Base-by-base conservation (phyloP, 306 rosid genomes). In the Gastrolobium villosum region DNA sequence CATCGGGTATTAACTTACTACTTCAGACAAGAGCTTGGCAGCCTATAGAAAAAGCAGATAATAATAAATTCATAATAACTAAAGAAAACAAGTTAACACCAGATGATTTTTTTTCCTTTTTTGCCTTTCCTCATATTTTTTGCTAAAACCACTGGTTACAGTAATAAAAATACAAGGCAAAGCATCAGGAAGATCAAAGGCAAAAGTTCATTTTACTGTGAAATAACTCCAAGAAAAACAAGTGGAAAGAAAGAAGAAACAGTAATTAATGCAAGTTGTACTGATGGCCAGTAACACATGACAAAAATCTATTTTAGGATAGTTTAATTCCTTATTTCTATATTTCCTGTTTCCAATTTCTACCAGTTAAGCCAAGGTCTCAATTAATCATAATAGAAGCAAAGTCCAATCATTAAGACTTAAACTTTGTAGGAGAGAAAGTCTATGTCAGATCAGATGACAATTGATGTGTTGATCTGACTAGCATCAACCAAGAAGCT, bases 1-100 rank as follows among this genome's bases (percentile, higher is more conserved):
- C 55, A 13, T 45, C 55, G 37, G 60, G 34, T 10, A 46, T 78
- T 57, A 59, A 52, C 65, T 50, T 67, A 11, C 76, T 46, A 70
- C 53, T 69, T 50, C 55, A 15, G 35, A 4, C 54, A 70, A 50
- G 13, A 50, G 77, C 48, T 48, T 28, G 46, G 31, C 13, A 50
- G 14, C 64, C 10, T 48, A 32, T 5, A 63, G 30, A 15, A 32
- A 63, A 11, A 10, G 14, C 32, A 28, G 39, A 40, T 6, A 43
- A 26, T 28, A 46, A 20, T 20, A 20, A 20, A 20, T 20, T 20
- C 26, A 15, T 10, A 46, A 5, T 6, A 13, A 48, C 6, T 45
- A 69, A 36, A 50, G 1, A 5, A 67, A 43, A 77, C 48, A 44
- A 6, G 39, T 49, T 15, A 37, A 8, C 62, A 39, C 52, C 43